phyloP scores from a whole-genome alignment of 1,284 basidiomycete species.

The Tilletia caries region DNA sequence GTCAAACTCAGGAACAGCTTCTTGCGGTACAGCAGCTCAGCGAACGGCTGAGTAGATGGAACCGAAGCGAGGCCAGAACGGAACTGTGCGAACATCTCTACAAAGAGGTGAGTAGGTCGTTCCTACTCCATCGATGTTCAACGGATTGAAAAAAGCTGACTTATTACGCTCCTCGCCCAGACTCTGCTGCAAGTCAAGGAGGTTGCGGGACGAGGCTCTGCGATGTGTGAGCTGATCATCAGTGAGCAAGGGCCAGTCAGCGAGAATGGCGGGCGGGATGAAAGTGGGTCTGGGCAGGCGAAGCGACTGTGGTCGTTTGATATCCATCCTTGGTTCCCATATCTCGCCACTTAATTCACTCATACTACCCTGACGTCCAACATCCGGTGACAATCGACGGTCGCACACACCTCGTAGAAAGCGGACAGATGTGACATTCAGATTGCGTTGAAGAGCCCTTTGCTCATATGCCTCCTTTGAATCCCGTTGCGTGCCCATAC shows the following conservation, averaged over 20 bases:
- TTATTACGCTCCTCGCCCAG: neutral
- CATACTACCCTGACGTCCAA: too few relatives aligned
- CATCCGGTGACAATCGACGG: too few relatives aligned
- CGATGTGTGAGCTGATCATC: neutral
- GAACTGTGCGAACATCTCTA: slow-evolving; percentile 4
- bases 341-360: too few relatives aligned
- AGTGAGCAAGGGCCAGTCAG: neutral
- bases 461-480: too few relatives aligned
- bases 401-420: too few relatives aligned
- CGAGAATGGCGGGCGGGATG: neutral
- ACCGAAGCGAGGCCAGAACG: neutral
- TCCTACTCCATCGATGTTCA: neutral
- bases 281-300: neutral
- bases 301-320: neutral
- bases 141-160: neutral
- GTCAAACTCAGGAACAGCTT: neutral
- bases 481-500: too few relatives aligned
- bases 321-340: slow-evolving; percentile 9
- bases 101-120: neutral
- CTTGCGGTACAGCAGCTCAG: neutral
- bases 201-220: neutral
- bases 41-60: neutral
- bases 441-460: too few relatives aligned
- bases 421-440: too few relatives aligned
- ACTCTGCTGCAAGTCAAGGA: neutral